These are phyloP conservation scores for Nicotiana paniculata DNA, from an alignment of 257 asterid species.

Conservation along the genomic window DNA sequence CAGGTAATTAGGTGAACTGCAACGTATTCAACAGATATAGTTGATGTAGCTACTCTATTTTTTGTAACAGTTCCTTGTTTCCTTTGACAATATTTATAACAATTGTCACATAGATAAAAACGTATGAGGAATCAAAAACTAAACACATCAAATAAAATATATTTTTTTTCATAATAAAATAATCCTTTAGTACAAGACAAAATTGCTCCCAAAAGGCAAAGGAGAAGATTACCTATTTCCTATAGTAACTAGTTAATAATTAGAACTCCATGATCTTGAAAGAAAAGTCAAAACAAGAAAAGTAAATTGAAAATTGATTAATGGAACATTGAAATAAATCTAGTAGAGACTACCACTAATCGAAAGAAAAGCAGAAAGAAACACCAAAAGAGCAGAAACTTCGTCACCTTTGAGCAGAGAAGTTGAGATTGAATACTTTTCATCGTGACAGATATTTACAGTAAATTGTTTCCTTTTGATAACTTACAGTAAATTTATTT, in stretches of 20 bases:
- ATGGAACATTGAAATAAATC: neutral
- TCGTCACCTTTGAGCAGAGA: neutral
- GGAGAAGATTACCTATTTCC: neutral
- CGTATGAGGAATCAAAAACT: neutral
- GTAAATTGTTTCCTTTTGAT: too few species aligned
- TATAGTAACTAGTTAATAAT: neutral
- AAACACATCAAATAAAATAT: neutral
- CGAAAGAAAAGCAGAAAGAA: neutral
- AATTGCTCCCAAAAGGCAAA: neutral
- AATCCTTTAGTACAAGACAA: neutral
- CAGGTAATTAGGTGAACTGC: neutral
- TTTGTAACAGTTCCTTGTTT: neutral
- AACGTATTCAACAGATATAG: neutral
- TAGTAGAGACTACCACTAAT: neutral
- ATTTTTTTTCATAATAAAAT: neutral
- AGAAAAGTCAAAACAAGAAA: neutral
- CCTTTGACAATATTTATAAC: neutral
- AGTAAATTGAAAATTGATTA: neutral
- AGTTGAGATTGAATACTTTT: neutral
- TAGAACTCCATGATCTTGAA: neutral
- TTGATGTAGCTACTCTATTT: neutral
- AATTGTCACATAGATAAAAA: neutral
- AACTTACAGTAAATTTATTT: too few species aligned
- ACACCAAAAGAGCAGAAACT: neutral
- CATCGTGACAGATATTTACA: too few species aligned